Base-by-base conservation (phyloP, 371 early-diverging fungal genomes). In the Mucor saturninus region DNA sequence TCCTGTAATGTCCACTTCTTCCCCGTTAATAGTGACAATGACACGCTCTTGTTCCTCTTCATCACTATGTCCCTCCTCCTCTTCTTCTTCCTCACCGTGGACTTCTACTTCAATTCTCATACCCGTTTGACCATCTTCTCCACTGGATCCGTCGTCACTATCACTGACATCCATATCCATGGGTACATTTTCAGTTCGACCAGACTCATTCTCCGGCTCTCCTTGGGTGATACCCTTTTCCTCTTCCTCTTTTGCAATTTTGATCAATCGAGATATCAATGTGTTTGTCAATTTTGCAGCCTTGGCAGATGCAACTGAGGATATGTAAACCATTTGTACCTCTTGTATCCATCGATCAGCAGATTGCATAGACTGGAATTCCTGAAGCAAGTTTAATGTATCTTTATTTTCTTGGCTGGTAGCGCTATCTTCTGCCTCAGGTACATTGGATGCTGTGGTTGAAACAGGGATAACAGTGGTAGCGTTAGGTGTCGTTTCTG, bases 1-100 rank as follows among this genome's bases (percentile, higher is more conserved):
- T 26, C 93, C 93, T 2, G 96, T 92, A 30, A 98, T 93, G 68
- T 98, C 98, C 0, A 96, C 84, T 58, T 77, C 62, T 46, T 87
- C 75, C 11, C 80, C 79, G 26, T 81, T 85, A 56, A 80, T 77
- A 7, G 73, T 76, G 26, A 50, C 51, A 31, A 84, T 40, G 92
- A 91, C 53, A 28, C 62, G 54, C 7, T 79, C 61, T 39, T 39
- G 26, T 74, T 66, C 69, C n/a, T 95, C 8, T 39, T 65, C 30
- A 28, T 21, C 42, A 29, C 10, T 9, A 6, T 37, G 14, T 35
- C 31, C n/a, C 7, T 32, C 75, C 32, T 65, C 48, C 8, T 35
- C 35, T 32, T 68, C 55, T 39, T 21, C 42, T 42, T 26, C 55
- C 0, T 29, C 50, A 11, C 30, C 31, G 30, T 29, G 15, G 26